These are phyloP conservation scores for Phlebiopsis flavidoalba DNA, from an alignment of 768 basidiomycete species.

Conservation along the genomic window DNA sequence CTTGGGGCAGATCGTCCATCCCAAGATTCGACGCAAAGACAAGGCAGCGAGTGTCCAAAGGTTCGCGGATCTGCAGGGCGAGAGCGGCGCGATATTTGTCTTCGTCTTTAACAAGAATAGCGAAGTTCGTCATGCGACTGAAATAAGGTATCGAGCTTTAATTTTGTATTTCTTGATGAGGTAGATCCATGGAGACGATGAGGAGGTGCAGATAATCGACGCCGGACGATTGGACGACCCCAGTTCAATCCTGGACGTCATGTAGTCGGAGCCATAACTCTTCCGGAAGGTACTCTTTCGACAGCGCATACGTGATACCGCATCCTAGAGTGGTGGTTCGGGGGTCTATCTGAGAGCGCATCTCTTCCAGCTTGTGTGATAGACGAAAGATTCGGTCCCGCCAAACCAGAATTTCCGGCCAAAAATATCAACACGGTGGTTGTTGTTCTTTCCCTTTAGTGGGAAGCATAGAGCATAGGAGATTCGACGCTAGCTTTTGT, in stretches of 20 bases:
- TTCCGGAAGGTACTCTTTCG: constrained; percentile 79
- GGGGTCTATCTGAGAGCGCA: constrained; percentile 84
- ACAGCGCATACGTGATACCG: constrained; percentile 90
- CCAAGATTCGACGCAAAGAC: constrained; percentile 91
- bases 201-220: constrained; percentile 97
- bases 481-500: constrained; percentile 70
- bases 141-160: constrained; percentile 90
- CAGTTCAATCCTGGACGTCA: constrained; percentile 98
- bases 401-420: constrained; percentile 92
- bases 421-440: constrained; percentile 69
- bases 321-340: constrained; percentile 92
- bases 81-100: constrained; percentile 89
- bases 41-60: constrained; percentile 83
- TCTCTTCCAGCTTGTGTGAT: constrained; percentile 97
- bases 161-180: constrained; percentile 79
- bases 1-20: constrained; percentile 93
- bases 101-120: constrained; percentile 82
- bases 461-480: constrained; percentile 87
- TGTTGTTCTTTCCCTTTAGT: constrained; percentile 93
- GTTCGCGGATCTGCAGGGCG: constrained; percentile 89
- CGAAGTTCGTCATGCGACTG: constrained; percentile 71
- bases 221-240: constrained; percentile 98
- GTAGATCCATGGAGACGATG: constrained; percentile 89
- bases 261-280: constrained; percentile 82
- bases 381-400: constrained; percentile 92